Evolutionary conservation across 768 basidiomycete species (phyloP).

Genomic region (Lactarius evosmus): DNA sequence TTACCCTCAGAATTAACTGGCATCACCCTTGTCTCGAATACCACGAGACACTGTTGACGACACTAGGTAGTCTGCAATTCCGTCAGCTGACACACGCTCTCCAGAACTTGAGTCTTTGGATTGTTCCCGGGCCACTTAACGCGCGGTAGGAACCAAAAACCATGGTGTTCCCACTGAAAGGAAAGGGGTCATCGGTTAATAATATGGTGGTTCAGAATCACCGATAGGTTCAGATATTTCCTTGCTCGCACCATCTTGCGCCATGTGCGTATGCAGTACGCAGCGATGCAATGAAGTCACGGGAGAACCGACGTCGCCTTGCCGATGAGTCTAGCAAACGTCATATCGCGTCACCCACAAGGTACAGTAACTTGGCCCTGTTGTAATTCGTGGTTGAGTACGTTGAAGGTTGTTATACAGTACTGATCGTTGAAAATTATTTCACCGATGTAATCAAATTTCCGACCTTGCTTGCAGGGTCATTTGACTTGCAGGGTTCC

Average conservation of each 20-base stretch:
- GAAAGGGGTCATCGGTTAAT: neutral
- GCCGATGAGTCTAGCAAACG: neutral
- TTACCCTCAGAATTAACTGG: neutral
- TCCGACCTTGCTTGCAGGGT: neutral
- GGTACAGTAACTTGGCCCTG: neutral
- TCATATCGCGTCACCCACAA: neutral
- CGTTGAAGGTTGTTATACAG: neutral
- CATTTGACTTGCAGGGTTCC: neutral
- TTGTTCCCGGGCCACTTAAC: neutral
- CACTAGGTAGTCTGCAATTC: neutral
- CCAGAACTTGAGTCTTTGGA: neutral
- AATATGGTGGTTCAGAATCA: neutral
- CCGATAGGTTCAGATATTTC: neutral
- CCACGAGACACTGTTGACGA: neutral
- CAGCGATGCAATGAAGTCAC: neutral
- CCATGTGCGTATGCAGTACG: neutral
- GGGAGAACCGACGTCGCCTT: neutral
- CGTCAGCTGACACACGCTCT: slow-evolving; percentile 1
- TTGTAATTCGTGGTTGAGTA: neutral
- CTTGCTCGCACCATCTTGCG: neutral
- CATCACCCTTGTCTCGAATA: neutral
- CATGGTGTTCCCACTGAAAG: neutral
- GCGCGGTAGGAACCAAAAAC: neutral
- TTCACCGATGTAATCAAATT: too few relatives aligned
- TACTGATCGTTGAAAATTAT: neutral